A percentile compares a stretch with the other conserved stretches of the same genome.
Conservation (phyloP, 1,139 yeast species). For the Pichia sp. region DNA sequence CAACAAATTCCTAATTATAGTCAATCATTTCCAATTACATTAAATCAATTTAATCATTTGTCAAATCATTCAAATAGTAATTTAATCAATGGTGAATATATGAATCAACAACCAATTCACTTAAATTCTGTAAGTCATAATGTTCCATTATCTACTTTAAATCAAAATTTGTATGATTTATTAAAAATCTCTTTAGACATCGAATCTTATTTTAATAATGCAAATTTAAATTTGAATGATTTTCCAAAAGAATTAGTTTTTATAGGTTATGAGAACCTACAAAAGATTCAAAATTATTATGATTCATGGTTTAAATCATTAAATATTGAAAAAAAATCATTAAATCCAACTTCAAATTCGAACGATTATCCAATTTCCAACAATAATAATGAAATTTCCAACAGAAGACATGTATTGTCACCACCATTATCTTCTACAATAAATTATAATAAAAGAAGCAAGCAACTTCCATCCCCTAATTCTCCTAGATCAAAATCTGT, state of each 20-base stretch:
- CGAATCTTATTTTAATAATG: not conserved
- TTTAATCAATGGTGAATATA: no score
- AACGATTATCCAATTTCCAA: no score
- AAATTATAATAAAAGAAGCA: not conserved
- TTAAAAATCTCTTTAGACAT: not conserved
- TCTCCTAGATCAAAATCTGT: not conserved
- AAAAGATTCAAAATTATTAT: conserved; percentile 1
- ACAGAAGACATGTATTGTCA: not conserved
- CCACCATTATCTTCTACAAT: not conserved
- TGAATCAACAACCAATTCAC: not conserved
- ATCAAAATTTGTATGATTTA: not conserved
- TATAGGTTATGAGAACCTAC: not conserved
- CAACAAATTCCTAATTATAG: no score
- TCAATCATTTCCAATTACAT: no score
- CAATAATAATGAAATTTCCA: not conserved
- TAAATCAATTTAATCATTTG: no score
- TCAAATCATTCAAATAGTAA: no score
- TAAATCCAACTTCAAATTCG: no score
- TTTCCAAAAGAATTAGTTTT: conserved; percentile 1
- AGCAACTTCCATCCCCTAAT: not conserved
- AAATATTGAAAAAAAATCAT: not conserved
- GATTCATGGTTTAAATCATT: conserved; percentile 3
- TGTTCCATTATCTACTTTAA: not conserved
- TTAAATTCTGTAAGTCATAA: not conserved
- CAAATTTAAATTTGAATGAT: not conserved